Percentiles rank a stretch among this genome's conserved stretches.
Conservation (phyloP, 2,329 filamentous ascomycete species). For the Bipolaris zeicola region DNA sequence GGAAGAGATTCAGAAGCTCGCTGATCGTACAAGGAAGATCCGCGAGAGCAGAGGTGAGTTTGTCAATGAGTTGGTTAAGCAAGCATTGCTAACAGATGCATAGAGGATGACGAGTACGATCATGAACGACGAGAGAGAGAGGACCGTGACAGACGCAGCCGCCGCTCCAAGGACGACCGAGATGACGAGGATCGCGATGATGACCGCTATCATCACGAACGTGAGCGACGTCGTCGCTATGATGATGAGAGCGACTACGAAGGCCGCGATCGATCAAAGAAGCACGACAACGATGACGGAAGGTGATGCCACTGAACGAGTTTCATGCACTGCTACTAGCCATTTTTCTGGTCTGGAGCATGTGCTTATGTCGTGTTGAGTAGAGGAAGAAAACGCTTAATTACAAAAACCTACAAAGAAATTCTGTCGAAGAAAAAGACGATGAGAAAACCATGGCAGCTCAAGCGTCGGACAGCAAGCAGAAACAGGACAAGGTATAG, state of each 20-base stretch:
- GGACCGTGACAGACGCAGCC: constrained; percentile 36
- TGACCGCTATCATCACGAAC: constrained; percentile 17
- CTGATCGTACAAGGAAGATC: constrained; percentile 78
- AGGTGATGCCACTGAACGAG: constrained; percentile 32
- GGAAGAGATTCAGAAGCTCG: constrained; percentile 89
- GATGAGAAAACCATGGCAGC: background rate
- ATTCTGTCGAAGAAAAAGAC: background rate
- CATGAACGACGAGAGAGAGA: constrained; percentile 37
- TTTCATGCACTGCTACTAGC: background rate
- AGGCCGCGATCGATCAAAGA: constrained; percentile 30
- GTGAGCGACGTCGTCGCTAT: constrained; percentile 29
- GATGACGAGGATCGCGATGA: constrained; percentile 41
- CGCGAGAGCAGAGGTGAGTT: constrained; percentile 57
- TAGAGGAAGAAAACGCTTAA: background rate
- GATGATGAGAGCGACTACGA: constrained; percentile 41
- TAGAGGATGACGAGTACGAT: constrained; percentile 43
- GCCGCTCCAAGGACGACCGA: constrained; percentile 37
- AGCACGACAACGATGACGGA: constrained; percentile 32
- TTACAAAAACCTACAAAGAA: background rate
- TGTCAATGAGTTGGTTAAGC: background rate
- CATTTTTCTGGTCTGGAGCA: background rate
- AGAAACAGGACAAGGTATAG: background rate
- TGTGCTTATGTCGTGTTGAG: background rate
- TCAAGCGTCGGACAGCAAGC: background rate
- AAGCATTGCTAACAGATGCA: constrained; percentile 15